Evolutionary conservation across 805 yeast species (phyloP), one percentile per base, ranked within the genome.

Genomic region (Lipomyces orientalis): DNA sequence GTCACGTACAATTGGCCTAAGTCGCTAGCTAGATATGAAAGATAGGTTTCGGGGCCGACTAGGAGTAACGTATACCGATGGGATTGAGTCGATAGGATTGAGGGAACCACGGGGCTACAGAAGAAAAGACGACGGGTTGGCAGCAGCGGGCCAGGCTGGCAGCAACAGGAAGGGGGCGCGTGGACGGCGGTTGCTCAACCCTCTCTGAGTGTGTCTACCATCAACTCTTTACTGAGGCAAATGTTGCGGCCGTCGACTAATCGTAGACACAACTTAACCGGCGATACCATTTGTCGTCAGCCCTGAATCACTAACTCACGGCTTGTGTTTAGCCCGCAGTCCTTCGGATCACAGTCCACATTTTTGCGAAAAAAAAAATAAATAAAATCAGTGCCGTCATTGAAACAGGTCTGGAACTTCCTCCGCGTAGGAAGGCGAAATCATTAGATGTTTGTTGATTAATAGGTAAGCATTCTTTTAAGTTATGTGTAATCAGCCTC

Each of bases 91-190:
- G 49, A 43, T 43, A 12, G 49, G 49, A 16, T 43, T n/a, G 51
- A 19, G 52, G 51, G 37, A 46, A 57, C 37, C 57, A 49, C 54
- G 29, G 54, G 46, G 62, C 58, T 25, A 62, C 49, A 55, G 49
- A 59, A 34, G 46, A 35, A 57, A 29, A 52, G 46, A 37, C 19
- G 46, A 55, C 39, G 58, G 37, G 29, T 25, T 22, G 55, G 34
- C 31, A 54, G 60, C 52, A 54, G 66, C 59, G 62, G 54, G 54
- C 10, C 54, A 9, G 29, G 22, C 29, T 49, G 19, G 54, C 54
- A 49, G 54, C 54, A 25, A 54, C 31, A 22, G n/a, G 34, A 19
- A 33, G 25, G 59, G 43, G 25, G 59, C 43, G 55, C 34, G 55
- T 10, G 55, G 34, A 22, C 55, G 34, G 34, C 19, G 55, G 34